phyloP scores from a whole-genome alignment of 352 stramenopile genomes.

The Phytopythium delawarense region DNA sequence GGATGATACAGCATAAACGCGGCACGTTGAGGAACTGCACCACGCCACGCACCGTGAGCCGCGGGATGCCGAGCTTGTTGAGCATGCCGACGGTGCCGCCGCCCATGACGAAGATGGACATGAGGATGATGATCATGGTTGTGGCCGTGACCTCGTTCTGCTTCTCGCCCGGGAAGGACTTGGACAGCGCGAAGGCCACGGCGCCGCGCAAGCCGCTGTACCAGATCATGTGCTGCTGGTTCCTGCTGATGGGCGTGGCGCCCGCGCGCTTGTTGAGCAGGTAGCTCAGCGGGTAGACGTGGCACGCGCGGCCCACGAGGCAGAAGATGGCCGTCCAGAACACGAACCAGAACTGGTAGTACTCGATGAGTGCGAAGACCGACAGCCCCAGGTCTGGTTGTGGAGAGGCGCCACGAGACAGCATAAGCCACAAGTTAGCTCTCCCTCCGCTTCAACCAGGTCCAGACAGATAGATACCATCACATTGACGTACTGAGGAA shows the following conservation, averaged over 20 bases:
- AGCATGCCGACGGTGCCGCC: slow-evolving; percentile 88
- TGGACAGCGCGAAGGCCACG: slow-evolving; percentile 90
- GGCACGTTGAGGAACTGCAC: too few species aligned
- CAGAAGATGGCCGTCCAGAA: slow-evolving; percentile 85
- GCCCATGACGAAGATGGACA: slow-evolving; percentile 91
- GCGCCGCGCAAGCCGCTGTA: slow-evolving; percentile 92
- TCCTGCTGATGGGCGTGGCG: slow-evolving; percentile 62
- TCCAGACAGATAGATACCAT: too few species aligned
- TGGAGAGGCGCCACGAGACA: neutral
- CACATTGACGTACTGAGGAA: slow-evolving; percentile 82
- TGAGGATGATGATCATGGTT: slow-evolving; percentile 90
- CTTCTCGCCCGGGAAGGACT: slow-evolving; percentile 87
- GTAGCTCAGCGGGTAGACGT: slow-evolving; percentile 87
- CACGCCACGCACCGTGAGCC: slow-evolving; percentile 50
- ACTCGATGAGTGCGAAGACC: slow-evolving; percentile 79
- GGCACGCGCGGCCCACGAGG: slow-evolving; percentile 72
- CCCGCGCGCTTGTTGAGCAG: slow-evolving; percentile 65
- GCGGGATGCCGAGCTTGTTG: slow-evolving; percentile 81
- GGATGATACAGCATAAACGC: neutral
- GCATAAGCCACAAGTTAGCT: neutral
- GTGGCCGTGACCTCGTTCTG: slow-evolving; percentile 85
- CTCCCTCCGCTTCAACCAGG: too few species aligned
- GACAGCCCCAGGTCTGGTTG: slow-evolving; percentile 84
- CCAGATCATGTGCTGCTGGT: slow-evolving; percentile 94
- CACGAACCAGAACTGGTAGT: slow-evolving; percentile 83